Conservation (phyloP, 202 grass and related monocot genomes). For the Hordeum pubiflorum region DNA sequence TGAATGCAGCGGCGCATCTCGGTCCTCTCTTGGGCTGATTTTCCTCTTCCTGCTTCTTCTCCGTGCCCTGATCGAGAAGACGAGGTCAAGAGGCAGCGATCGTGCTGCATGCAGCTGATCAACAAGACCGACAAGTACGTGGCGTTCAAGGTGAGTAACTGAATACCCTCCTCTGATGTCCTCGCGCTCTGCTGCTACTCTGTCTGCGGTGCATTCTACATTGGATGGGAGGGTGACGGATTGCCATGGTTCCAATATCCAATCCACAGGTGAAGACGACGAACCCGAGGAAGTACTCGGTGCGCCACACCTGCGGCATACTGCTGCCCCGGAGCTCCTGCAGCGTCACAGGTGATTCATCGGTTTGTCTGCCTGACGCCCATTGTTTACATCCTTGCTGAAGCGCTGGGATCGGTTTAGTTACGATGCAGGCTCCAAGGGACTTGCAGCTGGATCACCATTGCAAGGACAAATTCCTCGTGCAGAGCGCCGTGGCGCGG, state of each 20-base stretch:
- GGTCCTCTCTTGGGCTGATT: constrained; percentile 9
- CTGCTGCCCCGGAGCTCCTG: constrained; percentile 49
- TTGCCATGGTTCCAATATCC: neutral
- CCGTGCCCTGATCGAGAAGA: constrained; percentile 25
- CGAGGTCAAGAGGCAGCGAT: constrained; percentile 67
- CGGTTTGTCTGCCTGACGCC: neutral
- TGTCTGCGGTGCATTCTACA: neutral
- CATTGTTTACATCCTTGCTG: neutral
- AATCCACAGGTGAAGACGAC: constrained; percentile 78
- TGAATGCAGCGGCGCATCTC: neutral
- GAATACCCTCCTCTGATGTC: neutral
- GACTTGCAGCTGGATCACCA: constrained; percentile 57
- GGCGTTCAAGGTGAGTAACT: constrained; percentile 66
- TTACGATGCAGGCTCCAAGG: constrained; percentile 71
- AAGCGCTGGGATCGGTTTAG: constrained; percentile 20
- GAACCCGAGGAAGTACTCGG: constrained; percentile 78
- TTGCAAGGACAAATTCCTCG: constrained; percentile 92
- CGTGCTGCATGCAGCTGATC: constrained; percentile 71
- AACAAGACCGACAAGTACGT: constrained; percentile 69
- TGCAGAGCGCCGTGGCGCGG: constrained; percentile 58
- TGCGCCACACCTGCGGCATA: constrained; percentile 60
- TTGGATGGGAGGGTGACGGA: neutral
- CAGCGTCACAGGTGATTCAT: constrained; percentile 47
- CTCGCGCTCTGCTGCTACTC: neutral
- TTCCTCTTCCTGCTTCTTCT: neutral